phyloP scores from a whole-genome alignment of 2,329 filamentous ascomycete genomes.

The Ophiostoma triangulosporum region DNA sequence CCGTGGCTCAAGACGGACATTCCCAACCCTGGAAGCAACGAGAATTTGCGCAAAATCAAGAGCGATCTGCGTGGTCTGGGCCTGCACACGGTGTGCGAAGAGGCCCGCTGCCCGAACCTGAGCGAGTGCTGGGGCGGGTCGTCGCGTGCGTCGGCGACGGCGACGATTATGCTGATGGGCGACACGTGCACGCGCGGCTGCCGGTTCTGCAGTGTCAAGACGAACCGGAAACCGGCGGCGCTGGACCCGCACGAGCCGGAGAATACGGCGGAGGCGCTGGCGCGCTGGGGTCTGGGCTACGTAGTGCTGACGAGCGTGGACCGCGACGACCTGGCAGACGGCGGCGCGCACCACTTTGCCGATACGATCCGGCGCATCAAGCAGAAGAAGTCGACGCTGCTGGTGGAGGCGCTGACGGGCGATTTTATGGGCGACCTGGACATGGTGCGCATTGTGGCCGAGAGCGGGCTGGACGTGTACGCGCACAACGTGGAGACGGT shows the following conservation, averaged over 20 bases:
- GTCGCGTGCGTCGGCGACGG: slow-evolving; percentile 79
- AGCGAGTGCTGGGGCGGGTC: slow-evolving; percentile 94
- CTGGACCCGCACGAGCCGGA: slow-evolving; percentile 94
- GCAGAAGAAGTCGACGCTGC: slow-evolving; percentile 59
- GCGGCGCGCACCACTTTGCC: slow-evolving; percentile 78
- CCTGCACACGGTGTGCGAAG: slow-evolving; percentile 93
- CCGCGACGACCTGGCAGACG: slow-evolving; percentile 80
- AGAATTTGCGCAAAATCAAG: slow-evolving; percentile 90
- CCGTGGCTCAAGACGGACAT: slow-evolving; percentile 96
- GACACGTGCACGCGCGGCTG: slow-evolving; percentile 95
- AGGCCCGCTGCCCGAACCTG: slow-evolving; percentile 94
- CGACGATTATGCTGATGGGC: slow-evolving; percentile 98
- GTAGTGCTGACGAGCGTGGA: slow-evolving; percentile 91
- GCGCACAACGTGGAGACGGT: slow-evolving; percentile 96
- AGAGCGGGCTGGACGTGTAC: slow-evolving; percentile 86
- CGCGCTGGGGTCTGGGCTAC: slow-evolving; percentile 87
- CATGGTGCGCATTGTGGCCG: slow-evolving; percentile 73
- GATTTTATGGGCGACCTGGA: slow-evolving; percentile 78
- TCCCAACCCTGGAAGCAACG: slow-evolving; percentile 50
- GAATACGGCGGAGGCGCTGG: slow-evolving; percentile 86
- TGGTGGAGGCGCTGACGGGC: slow-evolving; percentile 76
- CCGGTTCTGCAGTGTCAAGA: slow-evolving; percentile 96
- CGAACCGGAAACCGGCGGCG: slow-evolving; percentile 57
- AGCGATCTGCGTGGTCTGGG: slow-evolving; percentile 78
- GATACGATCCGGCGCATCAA: slow-evolving; percentile 94